Base-by-base conservation (phyloP, 2,329 filamentous ascomycete species). In the Apiospora kogelbergensis region DNA sequence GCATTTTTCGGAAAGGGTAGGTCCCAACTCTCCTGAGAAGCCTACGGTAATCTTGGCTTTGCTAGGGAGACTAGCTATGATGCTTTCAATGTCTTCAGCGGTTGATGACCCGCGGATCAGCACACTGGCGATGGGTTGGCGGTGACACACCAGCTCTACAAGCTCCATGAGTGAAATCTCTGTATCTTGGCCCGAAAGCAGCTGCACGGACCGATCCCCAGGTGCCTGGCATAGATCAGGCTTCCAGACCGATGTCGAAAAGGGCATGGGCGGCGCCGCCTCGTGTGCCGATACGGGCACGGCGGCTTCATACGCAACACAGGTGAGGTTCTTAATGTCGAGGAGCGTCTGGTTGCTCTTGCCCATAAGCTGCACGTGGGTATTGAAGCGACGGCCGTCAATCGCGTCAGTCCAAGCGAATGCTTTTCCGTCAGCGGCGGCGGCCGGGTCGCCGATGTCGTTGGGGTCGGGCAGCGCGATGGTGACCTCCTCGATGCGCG, bases 241-340 rank as follows among this genome's bases (percentile, higher is more conserved):
- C 41, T 66, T 66, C 65, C 65, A 66, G 17, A 22, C 1, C 40
- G 42, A 17, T 5, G 26, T 41, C 26, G 65, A 66, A 37, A 66
- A 66, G 9, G 65, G 65, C 24, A 30, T 24, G 44, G 41, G 65
- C 17, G 65, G 65, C 22, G 45, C 24, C 45, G 44, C 46, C 13
- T 26, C 66, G 33, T 30, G 44, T 6, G 66, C 24, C 30, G 66
- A 26, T n/a, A 67, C 45, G 46, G 67, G 67, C 7, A 65, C n/a
- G 44, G 71, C 75, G 60, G 75, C 75, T 40, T 76, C 74, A 37
- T 75, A 76, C 4, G 71, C 57, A 17, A 70, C 68, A 45, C 72
- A 74, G 60, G 63, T 71, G 22, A 74, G 67, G 65, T 66, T 71
- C 11, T 72, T 64, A 44, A 76, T 72, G 20, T 75, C 69, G 53